Evolutionary conservation across 495 filamentous ascomycete species (phyloP).

Genomic region (Xylaria sp.): DNA sequence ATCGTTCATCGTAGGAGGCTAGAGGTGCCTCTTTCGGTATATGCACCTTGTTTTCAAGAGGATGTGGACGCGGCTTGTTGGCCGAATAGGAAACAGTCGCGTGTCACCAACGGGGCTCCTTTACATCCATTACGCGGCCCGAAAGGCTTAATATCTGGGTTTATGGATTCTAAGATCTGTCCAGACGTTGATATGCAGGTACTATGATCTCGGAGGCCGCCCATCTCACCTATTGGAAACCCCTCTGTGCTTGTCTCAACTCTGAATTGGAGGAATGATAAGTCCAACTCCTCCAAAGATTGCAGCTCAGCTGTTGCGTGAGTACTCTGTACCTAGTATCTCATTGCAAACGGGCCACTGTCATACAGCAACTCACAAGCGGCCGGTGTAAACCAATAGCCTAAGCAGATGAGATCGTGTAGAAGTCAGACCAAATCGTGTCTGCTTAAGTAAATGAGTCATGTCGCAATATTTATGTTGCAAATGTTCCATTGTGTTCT

Average conservation of each 20-base stretch:
- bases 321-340: background rate
- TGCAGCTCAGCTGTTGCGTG: background rate
- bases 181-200: background rate
- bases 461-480: background rate
- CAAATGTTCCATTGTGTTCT: background rate
- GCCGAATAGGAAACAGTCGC: constrained; percentile 27
- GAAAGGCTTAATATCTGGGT: constrained; percentile 23
- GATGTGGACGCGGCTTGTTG: constrained; percentile 15
- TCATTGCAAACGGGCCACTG: background rate
- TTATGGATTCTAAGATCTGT: constrained; percentile 21
- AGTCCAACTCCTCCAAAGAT: background rate
- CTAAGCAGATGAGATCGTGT: background rate
- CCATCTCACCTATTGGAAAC: constrained; percentile 9
- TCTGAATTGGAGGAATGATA: background rate
- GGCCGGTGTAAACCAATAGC: background rate
- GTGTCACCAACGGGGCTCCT: constrained; percentile 20
- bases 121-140: constrained; percentile 24
- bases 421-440: background rate
- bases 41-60: constrained; percentile 18
- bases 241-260: constrained; percentile 6
- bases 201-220: constrained; percentile 22
- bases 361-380: background rate
- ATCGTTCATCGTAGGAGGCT: background rate
- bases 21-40: constrained; percentile 13
- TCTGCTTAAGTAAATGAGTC: constrained; percentile 7